These are phyloP conservation scores for Salix purpurea DNA, from an alignment of 345 rosid species.

Conservation along the genomic window DNA sequence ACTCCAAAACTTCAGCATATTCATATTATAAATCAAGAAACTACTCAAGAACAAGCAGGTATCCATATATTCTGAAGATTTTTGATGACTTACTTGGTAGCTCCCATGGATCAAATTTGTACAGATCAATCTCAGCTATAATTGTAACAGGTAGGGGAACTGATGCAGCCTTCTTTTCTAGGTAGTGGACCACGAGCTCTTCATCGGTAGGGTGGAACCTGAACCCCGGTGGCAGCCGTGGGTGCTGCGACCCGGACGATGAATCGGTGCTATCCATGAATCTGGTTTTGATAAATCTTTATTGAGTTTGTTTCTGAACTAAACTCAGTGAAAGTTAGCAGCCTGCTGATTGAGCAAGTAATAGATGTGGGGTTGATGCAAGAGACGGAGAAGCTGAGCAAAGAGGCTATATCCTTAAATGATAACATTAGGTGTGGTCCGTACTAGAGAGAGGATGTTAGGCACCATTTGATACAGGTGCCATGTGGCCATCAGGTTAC, in stretches of 20 bases:
- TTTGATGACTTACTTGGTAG: conserved; percentile 56
- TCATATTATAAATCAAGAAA: not conserved
- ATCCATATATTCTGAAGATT: not conserved
- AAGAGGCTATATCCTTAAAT: not conserved
- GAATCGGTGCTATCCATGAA: conserved; percentile 81
- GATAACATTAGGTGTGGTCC: not conserved
- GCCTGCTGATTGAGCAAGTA: not conserved
- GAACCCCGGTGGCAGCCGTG: conserved; percentile 92
- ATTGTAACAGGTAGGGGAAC: conserved; percentile 76
- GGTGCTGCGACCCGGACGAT: conserved; percentile 61
- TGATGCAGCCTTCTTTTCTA: conserved; percentile 72
- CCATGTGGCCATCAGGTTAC: not conserved
- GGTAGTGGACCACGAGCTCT: conserved; percentile 88
- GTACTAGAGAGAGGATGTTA: not conserved
- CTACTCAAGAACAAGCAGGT: not conserved
- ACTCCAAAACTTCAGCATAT: not conserved
- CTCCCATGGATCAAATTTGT: conserved; percentile 98
- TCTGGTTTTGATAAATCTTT: not conserved
- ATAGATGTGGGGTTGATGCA: not conserved
- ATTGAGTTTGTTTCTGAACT: not conserved
- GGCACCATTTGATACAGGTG: not conserved
- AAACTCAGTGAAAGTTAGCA: not conserved
- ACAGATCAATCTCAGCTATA: conserved; percentile 85
- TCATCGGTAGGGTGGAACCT: conserved; percentile 99
- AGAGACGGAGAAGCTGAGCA: not conserved